Evolutionary conservation across 2,329 filamentous ascomycete genomes (phyloP), one percentile per base, ranked within the genome.

Genomic region (Tolypocladium ophioglossoides): DNA sequence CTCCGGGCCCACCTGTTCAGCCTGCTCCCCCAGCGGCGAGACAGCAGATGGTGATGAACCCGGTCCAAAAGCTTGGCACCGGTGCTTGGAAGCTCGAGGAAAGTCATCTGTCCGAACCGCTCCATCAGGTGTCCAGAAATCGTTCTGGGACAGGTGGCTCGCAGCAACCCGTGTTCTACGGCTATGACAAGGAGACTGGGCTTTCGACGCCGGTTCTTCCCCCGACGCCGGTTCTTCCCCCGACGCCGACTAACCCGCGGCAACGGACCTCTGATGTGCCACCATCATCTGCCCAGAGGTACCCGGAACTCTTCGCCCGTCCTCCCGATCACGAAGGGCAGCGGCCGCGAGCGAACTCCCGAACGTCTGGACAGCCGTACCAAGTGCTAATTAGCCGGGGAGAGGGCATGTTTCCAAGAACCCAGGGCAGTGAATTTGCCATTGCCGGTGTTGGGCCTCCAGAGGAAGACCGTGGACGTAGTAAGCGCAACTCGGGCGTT

Each of bases 81-180:
- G 74, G 73, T 0, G 69, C 70, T 20, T 83, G 79, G 79, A 78
- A 75, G 51, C 64, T 79, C 7, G 73, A 82, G 57, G 78, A 81
- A 64, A 82, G 79, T 11, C 72, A 78, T 55, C 67, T 83, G 38
- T 66, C 73, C 1, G 73, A 78, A 57, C 80, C 80, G 30, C 68
- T 82, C 20, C 67, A 71, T 52, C 54, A 57, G 4, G 62, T 68
- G 3, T 60, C 64, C 11, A 67, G 66, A 52, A 69, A 69, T 50
- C 67, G 70, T 22, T 61, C 68, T 24, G 67, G 64, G 20, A 67
- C 66, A 2, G 61, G 60, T 20, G 57, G 57, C 49, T 63, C 65
- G 3, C 70, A 68, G 46, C 66, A 67, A 49, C 53, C 62, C 1
- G 49, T 63, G 1, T 67, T 64, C 44, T 72, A 69, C 52, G 74